phyloP scores from a whole-genome alignment of 2,329 filamentous ascomycete genomes.

The Fusarium sp. region DNA sequence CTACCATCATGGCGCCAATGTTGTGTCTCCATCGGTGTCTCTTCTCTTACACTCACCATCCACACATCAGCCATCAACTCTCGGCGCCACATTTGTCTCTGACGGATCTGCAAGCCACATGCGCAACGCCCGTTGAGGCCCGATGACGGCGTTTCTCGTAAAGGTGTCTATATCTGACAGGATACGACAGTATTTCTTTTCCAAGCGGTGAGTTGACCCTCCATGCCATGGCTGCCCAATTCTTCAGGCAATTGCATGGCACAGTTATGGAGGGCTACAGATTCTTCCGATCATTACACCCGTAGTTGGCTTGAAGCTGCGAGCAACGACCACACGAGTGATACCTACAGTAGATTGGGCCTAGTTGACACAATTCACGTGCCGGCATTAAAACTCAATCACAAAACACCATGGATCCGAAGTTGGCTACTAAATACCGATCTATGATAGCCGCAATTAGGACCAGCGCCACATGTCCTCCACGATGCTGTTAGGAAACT shows the following conservation, averaged over 20 bases:
- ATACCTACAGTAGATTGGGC: too few relatives aligned
- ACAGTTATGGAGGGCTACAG: background rate
- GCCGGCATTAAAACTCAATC: background rate
- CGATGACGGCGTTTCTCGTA: background rate
- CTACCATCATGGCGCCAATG: background rate
- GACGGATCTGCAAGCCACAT: slow-evolving; percentile 13
- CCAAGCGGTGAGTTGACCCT: background rate
- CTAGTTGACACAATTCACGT: too few relatives aligned
- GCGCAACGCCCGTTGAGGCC: background rate
- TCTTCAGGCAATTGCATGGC: background rate
- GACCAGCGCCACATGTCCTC: background rate
- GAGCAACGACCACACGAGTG: too few relatives aligned
- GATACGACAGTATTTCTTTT: background rate
- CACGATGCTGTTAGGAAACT: background rate
- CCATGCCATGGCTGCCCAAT: background rate
- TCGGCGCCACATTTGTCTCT: slow-evolving; percentile 12
- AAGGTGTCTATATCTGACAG: background rate
- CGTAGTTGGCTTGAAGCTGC: too few relatives aligned
- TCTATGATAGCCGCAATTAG: background rate
- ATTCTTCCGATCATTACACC: too few relatives aligned
- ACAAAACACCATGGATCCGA: background rate
- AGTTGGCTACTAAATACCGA: background rate
- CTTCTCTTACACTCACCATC: background rate
- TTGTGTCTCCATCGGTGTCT: background rate
- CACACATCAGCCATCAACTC: slow-evolving; percentile 1